Base-by-base conservation (phyloP, 345 rosid genomes). In the Carallia brachiata region DNA sequence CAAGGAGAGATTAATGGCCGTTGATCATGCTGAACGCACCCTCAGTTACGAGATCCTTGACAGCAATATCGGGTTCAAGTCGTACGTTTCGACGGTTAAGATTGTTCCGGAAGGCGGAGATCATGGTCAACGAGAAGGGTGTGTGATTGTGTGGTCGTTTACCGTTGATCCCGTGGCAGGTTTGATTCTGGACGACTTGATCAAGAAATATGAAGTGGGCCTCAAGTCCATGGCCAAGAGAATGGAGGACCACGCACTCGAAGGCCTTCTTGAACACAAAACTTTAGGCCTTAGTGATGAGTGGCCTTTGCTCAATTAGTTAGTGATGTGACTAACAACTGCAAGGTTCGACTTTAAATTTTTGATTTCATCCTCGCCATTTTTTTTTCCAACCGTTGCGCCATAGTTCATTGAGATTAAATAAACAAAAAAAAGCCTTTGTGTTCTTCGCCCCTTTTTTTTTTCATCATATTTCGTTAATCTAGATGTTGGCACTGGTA, bases 121-220 rank as follows among this genome's bases (percentile, higher is more conserved):
- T 15, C 80, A 40, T 12, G 71, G 36, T 32, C 52, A 47, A 27
- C 37, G 32, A 63, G 64, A 39, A 34, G 90, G 90, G 17, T 92
- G 88, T 15, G 68, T 65, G 77, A 75, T 93, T n/a, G 86, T 86
- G 66, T 85, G 98, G 95, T 65, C 71, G 19, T 83, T 86, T 65
- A 30, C 62, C 6, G 85, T 86, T 56, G 84, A 89, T 81, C 88
- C 91, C 0, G 87, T 90, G 63, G 78, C 75, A 61, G 88, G 91
- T 15, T 71, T 63, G 84, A 52, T 17, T 4, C 15, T 84, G 58
- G 86, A 78, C 19, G 84, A 79, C 70, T 58, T 90, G 73, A 82
- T 77, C 50, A 68, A 39, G 30, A 80, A 67, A 50, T 84, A 80
- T 47, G 81, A 84, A 44, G 40, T 34, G 61, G 84, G 79, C 5